Conservation (phyloP, 495 filamentous ascomycete genomes). For the Clavariopsis aquatica region DNA sequence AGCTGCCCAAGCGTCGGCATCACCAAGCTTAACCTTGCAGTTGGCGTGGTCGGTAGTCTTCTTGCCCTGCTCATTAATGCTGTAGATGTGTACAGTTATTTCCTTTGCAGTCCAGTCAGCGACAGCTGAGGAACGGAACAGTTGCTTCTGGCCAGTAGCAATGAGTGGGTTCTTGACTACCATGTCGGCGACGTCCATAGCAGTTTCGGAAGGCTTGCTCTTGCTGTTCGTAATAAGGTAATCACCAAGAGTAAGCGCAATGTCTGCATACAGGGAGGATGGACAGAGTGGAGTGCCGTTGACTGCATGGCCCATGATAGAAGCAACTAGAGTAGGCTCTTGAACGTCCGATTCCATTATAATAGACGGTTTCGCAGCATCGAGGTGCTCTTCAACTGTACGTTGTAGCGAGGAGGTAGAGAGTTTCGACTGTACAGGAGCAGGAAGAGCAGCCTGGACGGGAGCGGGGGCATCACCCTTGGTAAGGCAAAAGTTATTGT, state of each 20-base stretch:
- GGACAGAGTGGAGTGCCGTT: conserved; percentile 63
- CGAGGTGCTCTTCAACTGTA: conserved; percentile 58
- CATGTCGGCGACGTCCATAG: conserved; percentile 52
- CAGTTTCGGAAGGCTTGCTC: conserved; percentile 5
- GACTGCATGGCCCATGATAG: conserved; percentile 71
- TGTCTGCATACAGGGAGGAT: conserved; percentile 62
- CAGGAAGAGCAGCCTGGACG: conserved; percentile 22
- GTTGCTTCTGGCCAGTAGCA: conserved; percentile 49
- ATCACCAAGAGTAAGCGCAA: conserved; percentile 71
- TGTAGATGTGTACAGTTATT: conserved; percentile 22
- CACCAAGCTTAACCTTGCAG: conserved; percentile 49
- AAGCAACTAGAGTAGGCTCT: conserved; percentile 59
- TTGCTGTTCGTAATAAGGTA: conserved; percentile 46
- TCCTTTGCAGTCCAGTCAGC: conserved; percentile 34
- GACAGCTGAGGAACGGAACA: conserved; percentile 39
- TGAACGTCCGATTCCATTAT: conserved; percentile 68
- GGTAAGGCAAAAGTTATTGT: conserved; percentile 57
- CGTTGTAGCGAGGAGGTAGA: conserved; percentile 41
- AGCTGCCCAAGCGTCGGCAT: conserved; percentile 38
- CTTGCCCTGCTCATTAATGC: conserved; percentile 46
- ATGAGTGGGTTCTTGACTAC: conserved; percentile 71
- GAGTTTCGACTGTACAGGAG: conserved; percentile 36
- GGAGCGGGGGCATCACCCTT: conserved; percentile 47
- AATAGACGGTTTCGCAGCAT: conserved; percentile 54
- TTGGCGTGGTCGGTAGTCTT: conserved; percentile 55